Base-by-base conservation (phyloP, 2,329 filamentous ascomycete species). In the Chalaropsis ovoidea region DNA sequence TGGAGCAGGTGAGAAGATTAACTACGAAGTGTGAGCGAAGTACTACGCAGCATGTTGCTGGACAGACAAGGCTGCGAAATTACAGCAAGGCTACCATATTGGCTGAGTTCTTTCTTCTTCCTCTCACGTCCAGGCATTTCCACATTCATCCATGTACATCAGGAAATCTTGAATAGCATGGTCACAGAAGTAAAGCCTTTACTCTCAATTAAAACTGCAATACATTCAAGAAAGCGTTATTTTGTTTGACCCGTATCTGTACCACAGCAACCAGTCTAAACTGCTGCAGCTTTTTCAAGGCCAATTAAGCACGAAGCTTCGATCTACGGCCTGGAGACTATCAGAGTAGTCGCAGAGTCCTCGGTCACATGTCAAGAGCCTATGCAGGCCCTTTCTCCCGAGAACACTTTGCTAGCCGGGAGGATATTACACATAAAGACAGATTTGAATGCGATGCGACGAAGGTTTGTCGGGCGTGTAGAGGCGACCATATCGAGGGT, bases 241-340 rank as follows among this genome's bases (percentile, higher is more conserved):
- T 66, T 78, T 85, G 80, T 85, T 71, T 78, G 81, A 78, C 82
- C 81, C 81, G 82, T 85, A 85, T 85, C 82, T 85, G 82, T 85
- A 82, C 82, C 78, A 77, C 81, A 77, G 76, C 77, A 78, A 75
- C 75, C 71, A 71, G 73, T 72, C 81, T 84, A 75, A 74, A 75
- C 73, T 76, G 77, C 77, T 78, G 82, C 81, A 74, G 82, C 81
- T 85, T 84, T 83, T 82, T 79, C 76, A 78, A 80, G 80, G 81
- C 77, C 81, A 78, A 47, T 68, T 67, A 60, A 62, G 45, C 45
- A 54, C 13, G 31, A 58, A 61, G 52, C 63, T 65, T 63, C 31
- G 52, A 82, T 85, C 78, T 84, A 76, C 82, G 82, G 82, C 82
- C 77, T 69, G 79, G 77, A 77, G 76, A 73, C 81, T 80, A 82